Evolutionary conservation across 2,329 filamentous ascomycete species (phyloP), one percentile per base, ranked within the genome.

Genomic region (Neofusicoccum cordaticola): DNA sequence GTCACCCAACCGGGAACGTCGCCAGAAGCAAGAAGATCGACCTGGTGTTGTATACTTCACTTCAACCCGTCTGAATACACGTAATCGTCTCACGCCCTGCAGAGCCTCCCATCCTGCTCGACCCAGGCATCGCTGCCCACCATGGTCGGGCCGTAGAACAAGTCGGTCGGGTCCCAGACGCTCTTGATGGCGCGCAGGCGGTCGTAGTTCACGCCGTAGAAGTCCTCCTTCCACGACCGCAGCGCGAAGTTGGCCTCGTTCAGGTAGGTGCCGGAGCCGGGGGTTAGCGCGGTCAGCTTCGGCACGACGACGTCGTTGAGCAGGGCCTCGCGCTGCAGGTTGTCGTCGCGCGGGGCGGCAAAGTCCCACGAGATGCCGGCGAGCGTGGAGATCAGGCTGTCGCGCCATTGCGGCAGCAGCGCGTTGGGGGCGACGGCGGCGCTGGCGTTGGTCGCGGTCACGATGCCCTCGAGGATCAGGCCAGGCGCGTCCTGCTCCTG

Each of bases 101-200:
- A 67, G 0, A 70, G 68, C 8, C 69, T 62, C 60, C 65, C 57
- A 68, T 67, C 37, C 67, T 66, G 31, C 65, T 65, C 9, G 64
- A 69, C 11, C 71, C 71, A 60, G 67, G 65, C 27, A 68, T 74
- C 70, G 52, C 70, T 72, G 12, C 71, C 72, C 9, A 73, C 69
- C 19, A 65, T 67, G 9, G 66, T 70, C n/a, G 52, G 50, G 8
- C 66, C 69, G 37, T 71, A 74, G 34, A 64, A 64, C 50, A 72
- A 7, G n/a, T 47, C 65, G 7, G 63, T 35, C 5, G 70, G 70
- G 57, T 74, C 71, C 51, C 68, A 73, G 31, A 64, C 66, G 27
- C 52, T 65, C 67, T 74, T 74, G 15, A 74, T 65, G 5, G 34
- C 48, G 9, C 60, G 19, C 47, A 74, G 44, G 52, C 53, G 64